A percentile compares a stretch with the other conserved stretches of the same genome.
These are phyloP conservation scores for Stylosanthes scabra DNA, from an alignment of 331 rosid genomes.

Conservation along the genomic window DNA sequence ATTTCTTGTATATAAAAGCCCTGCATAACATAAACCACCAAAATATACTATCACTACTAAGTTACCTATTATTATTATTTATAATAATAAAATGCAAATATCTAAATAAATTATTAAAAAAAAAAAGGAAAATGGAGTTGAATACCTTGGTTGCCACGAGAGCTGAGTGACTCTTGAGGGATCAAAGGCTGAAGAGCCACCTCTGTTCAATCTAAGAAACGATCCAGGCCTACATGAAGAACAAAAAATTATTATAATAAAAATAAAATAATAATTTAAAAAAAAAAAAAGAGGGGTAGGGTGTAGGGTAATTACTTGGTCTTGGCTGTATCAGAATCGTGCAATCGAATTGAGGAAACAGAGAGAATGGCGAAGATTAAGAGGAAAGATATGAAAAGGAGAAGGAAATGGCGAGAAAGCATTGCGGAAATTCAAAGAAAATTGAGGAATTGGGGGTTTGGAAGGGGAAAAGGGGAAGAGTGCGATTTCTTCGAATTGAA, in stretches of 20 bases:
- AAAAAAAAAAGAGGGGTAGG: background rate
- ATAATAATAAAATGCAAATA: background rate
- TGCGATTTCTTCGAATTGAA: background rate
- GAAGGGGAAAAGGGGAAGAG: background rate
- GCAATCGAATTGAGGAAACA: conserved; percentile 62
- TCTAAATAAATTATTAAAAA: conserved; percentile 23
- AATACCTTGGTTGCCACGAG: conserved; percentile 89
- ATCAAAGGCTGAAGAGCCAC: conserved; percentile 60
- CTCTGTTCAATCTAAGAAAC: conserved; percentile 52
- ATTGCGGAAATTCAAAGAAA: conserved; percentile 46
- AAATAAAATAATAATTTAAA: too few relatives aligned
- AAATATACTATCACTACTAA: background rate
- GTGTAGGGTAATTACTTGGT: conserved; percentile 40
- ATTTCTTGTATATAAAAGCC: conserved; percentile 79
- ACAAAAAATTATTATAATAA: background rate
- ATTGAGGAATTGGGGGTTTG: too few relatives aligned
- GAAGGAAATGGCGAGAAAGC: conserved; percentile 50
- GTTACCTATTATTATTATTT: too few relatives aligned
- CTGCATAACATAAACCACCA: conserved; percentile 53
- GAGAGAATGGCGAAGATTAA: conserved; percentile 51
- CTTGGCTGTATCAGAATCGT: conserved; percentile 41
- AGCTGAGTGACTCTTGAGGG: conserved; percentile 88
- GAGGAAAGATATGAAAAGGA: conserved; percentile 52
- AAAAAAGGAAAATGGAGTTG: conserved; percentile 6
- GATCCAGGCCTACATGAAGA: conserved; percentile 58